Evolutionary conservation across 2,329 filamentous ascomycete species (phyloP).

Genomic region (Colletotrichum aenigma): DNA sequence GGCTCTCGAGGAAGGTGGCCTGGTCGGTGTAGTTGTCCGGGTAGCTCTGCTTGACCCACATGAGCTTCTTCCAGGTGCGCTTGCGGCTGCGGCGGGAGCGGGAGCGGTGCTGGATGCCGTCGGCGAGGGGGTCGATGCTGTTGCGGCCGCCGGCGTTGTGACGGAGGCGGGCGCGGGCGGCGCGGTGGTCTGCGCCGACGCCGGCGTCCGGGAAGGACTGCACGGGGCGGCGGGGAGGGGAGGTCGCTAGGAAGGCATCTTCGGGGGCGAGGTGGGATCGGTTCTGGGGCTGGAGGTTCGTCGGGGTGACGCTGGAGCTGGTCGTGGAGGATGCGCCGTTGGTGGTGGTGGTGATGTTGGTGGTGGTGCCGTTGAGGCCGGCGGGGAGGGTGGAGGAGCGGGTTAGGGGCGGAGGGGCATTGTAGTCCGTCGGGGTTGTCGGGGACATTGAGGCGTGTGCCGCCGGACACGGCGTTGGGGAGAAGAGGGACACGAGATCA

Average conservation of each 20-base stretch:
- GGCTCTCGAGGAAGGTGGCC: conserved; percentile 92
- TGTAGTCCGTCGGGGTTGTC: conserved; percentile 20
- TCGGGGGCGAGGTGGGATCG: conserved; percentile 79
- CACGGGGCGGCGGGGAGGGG: conserved; percentile 61
- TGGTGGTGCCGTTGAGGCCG: conserved; percentile 29
- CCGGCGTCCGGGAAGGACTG: conserved; percentile 24
- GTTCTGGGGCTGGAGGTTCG: conserved; percentile 45
- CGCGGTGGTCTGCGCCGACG: conserved; percentile 24
- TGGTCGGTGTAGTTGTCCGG: conserved; percentile 99
- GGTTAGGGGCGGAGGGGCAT: conserved; percentile 29
- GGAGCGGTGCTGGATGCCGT: conserved; percentile 55
- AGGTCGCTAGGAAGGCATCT: conserved; percentile 75
- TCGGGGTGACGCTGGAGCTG: background rate
- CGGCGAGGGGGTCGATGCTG: conserved; percentile 11
- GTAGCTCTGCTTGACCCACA: conserved; percentile 98
- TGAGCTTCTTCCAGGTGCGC: conserved; percentile 88
- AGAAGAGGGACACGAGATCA: background rate
- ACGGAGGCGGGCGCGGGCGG: conserved; percentile 21
- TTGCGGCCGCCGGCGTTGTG: conserved; percentile 6
- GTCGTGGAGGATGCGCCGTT: conserved; percentile 25
- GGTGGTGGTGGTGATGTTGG: conserved; percentile 27
- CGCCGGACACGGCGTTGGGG: background rate
- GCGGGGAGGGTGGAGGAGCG: conserved; percentile 45
- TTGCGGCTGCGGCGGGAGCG: conserved; percentile 72
- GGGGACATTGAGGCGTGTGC: conserved; percentile 1